Base-by-base conservation (phyloP, 1,284 basidiomycete species). In the Rhizopogon parksii region DNA sequence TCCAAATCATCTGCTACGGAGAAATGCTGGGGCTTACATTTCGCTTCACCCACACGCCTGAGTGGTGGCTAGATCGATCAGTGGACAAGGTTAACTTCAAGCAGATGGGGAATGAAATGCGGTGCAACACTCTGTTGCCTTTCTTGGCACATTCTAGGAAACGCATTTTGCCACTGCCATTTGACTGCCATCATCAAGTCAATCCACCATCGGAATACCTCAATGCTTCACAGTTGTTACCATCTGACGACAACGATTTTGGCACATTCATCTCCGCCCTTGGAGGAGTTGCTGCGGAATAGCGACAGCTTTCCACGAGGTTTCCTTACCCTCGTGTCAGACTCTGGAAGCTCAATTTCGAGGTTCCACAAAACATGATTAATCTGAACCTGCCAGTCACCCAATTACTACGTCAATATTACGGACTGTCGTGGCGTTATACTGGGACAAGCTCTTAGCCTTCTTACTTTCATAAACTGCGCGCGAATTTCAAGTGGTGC, bases 71-170 rank as follows among this genome's bases (percentile, higher is more conserved):
- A 49, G 45, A 47, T 58, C 56, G 54, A 61, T 66, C 58, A 57
- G 15, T 47, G 47, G 47, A 66, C 67, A 66, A 66, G 66, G 64
- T 66, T 66, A 69, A 61, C 66, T 69, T 53, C 30, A 6, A 49
- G 49, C 19, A 46, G 46, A 52, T 51, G 55, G 62, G 62, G 60
- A 57, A 52, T 59, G 43, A 42, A 30, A 34, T 53, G 54, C 53
- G 32, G 50, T 52, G 52, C 49, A 11, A 45, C 19, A 17, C 42
- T 14, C 32, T n/a, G 30, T 45, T 45, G 12, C 42, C 42, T 45
- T 45, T 43, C 42, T 32, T 21, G 30, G 42, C 17, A 17, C 17
- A 32, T n/a, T 17, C 19, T 34, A 43, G 27, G 42, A 45, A 45
- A 45, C 32, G 17, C 14, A 30, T 45, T 45, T 32, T 32, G 30